Evolutionary conservation across 148 eudicot species (phyloP), one percentile per base, ranked within the genome.

Genomic region (Chenopodium berlandieri): DNA sequence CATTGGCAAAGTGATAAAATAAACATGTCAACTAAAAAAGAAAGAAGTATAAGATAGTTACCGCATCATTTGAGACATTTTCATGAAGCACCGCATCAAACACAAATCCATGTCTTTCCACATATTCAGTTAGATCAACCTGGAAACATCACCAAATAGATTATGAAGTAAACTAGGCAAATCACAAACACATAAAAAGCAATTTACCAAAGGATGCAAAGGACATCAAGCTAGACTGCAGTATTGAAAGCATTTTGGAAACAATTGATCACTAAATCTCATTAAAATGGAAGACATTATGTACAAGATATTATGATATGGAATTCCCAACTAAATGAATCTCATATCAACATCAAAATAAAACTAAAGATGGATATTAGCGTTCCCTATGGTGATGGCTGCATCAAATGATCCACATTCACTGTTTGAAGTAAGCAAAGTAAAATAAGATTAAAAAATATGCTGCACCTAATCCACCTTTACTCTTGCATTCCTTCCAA

Each of bases 71-170:
- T 27, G 94, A 84, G 75, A 89, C 91, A 83, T 84, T 71, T 83
- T 91, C 97, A 47, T 82, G 75, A 77, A 93, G 54, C 84, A 90
- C 97, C 48, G 97, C 94, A 86, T 93, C 94, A 87, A 91, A 93
- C 78, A 88, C 85, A 86, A 93, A 93, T 83, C 79, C 94, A 88
- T 93, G 93, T 80, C 80, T 93, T 86, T 93, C 97, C 75, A 93
- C 89, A 71, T 93, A 93, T 84, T 91, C 97, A 30, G 97, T 91
- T 37, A 93, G 80, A 86, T 93, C 97, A 78, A 93, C 97, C 94
- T 93, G 85, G 82, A 56, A 84, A 75, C 79, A 71, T 7, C 46
- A 56, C 30, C 66, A 65, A 73, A 82, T 67, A 85, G 84, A 78
- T 37, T 73, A 34, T 7, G 54, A 23, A 50, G 32, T 19, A 63